Percentiles rank a stretch among this genome's conserved stretches.
Conservation (phyloP, 345 rosid species). For the Eucalyptus marginata region DNA sequence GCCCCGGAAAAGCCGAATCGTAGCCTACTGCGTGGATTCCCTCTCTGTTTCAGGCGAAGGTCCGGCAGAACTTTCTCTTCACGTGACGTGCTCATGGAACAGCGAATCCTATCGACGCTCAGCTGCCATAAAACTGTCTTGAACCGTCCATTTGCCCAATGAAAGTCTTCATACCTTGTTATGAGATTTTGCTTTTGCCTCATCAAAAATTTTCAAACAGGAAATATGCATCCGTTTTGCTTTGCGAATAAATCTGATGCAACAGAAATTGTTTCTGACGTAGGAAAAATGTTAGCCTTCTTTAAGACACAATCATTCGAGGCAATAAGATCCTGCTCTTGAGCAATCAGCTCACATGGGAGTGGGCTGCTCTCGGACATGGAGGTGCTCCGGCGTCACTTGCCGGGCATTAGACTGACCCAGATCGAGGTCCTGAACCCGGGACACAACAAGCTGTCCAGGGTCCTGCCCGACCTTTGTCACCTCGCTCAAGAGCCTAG, state of each 20-base stretch:
- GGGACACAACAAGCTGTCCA: constrained; percentile 64
- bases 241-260: not conserved
- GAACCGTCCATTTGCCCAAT: not conserved
- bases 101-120: not conserved
- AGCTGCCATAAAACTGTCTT: not conserved
- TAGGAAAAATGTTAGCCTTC: no score
- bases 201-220: not conserved
- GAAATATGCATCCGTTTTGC: not conserved
- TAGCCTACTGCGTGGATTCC: not conserved
- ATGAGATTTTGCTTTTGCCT: not conserved
- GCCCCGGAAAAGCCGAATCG: not conserved
- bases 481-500: constrained; percentile 29
- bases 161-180: not conserved
- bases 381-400: constrained; percentile 68
- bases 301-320: constrained; percentile 1
- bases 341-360: constrained; percentile 4
- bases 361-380: constrained; percentile 50
- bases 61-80: not conserved
- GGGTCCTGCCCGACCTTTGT: constrained; percentile 63
- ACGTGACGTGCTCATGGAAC: not conserved
- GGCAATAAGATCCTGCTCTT: constrained; percentile 38
- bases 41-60: not conserved
- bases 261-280: no score
- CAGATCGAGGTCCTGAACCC: constrained; percentile 52
- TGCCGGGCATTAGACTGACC: constrained; percentile 27